Base-by-base conservation (phyloP, 805 yeast species). In the Teunomyces atbi region DNA sequence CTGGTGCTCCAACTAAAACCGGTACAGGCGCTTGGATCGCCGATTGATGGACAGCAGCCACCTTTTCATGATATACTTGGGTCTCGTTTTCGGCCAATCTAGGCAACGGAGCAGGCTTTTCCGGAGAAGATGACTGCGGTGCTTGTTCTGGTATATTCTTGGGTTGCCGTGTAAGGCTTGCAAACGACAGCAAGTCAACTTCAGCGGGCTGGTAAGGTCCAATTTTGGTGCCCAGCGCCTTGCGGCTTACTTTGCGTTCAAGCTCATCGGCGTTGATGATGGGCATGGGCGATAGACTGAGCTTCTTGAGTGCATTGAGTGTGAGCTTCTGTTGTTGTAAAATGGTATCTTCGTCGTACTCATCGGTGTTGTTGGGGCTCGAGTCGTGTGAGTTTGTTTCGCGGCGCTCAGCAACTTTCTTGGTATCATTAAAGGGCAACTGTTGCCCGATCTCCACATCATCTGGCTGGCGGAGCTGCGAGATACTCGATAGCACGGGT, bases 131-230 rank as follows among this genome's bases (percentile, higher is more conserved):
- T 13, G 11, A 16, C 20, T 30, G n/a, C 29, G 20, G 12, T 12
- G 29, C 45, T 44, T 29, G 52, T n/a, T 41, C 32, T 26, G 37
- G 20, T 12, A 34, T 42, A 35, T 47, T 42, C 43, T 65, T 65
- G n/a, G 72, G 72, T 52, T 73, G 77, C 39, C 77, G 57, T 8
- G 77, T 73, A 42, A 73, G 61, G 50, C 76, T 69, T 5, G 75
- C 70, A 58, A 73, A 73, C 23, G 71, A 58, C 23, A 72, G 65
- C 44, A 73, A 65, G 46, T 73, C 77, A 6, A 73, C 77, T 48
- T 71, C 73, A 2, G 77, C 77, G 1, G 77, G 77, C 48, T 69
- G 69, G 53, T 72, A 73, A 1, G 76, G 76, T 44, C 61, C 68
- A 11, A 34, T 36, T 28, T 26, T 44, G 13, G 34, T 39, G 10